These are phyloP conservation scores for Coemansia linderi DNA, from an alignment of 371 early-diverging fungal genomes.

Conservation along the genomic window DNA sequence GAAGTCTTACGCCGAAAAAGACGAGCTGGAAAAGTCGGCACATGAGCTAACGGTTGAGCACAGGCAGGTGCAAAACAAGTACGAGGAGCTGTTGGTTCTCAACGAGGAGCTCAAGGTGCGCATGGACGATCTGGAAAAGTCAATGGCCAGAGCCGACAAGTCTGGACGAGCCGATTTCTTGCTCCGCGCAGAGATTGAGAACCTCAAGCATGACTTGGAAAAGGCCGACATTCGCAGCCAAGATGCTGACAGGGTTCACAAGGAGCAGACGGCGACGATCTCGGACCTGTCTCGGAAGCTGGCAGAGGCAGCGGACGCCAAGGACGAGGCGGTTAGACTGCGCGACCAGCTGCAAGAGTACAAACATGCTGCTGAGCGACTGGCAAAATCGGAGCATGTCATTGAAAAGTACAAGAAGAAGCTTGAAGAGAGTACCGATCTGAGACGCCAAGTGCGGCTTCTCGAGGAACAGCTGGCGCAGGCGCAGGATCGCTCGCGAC, in stretches of 20 bases:
- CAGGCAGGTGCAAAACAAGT: constrained; percentile 36
- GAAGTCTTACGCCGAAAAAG: constrained; percentile 50
- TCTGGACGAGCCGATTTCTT: constrained; percentile 83
- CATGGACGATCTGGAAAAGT: constrained; percentile 50
- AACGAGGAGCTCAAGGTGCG: constrained; percentile 52
- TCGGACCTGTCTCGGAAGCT: constrained; percentile 69
- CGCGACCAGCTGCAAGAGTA: constrained; percentile 90
- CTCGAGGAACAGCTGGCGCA: constrained; percentile 74
- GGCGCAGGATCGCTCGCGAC: constrained; percentile 66
- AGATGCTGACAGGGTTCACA: constrained; percentile 69
- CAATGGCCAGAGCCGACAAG: constrained; percentile 64
- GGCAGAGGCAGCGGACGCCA: constrained; percentile 61
- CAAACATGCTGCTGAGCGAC: constrained; percentile 81
- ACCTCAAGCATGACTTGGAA: constrained; percentile 80
- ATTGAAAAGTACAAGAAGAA: constrained; percentile 94
- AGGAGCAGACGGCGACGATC: constrained; percentile 63
- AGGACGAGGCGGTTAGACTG: constrained; percentile 69
- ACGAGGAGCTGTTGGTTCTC: constrained; percentile 47
- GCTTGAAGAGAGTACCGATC: constrained; percentile 82
- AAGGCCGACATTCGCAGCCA: constrained; percentile 76
- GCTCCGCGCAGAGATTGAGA: constrained; percentile 83
- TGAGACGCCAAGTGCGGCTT: constrained; percentile 73
- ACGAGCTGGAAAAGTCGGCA: constrained; percentile 49
- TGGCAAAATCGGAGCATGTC: constrained; percentile 88
- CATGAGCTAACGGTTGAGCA: constrained; percentile 36